Base-by-base conservation (phyloP, 306 rosid genomes). In the Acmispon strigosus region DNA sequence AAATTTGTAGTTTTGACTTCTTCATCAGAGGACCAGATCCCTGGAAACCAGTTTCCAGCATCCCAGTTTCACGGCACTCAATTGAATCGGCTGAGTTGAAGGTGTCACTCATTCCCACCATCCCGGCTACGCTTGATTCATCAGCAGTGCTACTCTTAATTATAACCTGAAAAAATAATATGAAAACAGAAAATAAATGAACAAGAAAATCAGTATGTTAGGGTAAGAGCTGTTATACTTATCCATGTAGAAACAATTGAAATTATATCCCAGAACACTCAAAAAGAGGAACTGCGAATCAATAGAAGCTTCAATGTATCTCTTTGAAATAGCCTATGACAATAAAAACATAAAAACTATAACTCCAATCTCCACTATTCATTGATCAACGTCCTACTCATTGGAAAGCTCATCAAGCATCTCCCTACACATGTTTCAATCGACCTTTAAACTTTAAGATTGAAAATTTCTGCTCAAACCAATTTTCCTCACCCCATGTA, bases 1-100 rank as follows among this genome's bases (percentile, higher is more conserved):
- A 65, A 34, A 17, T 9, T 16, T 6, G 1, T 27, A 19, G 44
- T 16, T 22, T 78, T 2, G 24, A 15, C 81, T 70, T 83, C 78
- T 78, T 83, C 72, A 48, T 41, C 8, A 27, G 18, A 19, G 64
- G 76, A 70, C 79, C 68, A 13, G 76, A 78, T 59, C 50, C 76
- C 29, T 43, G 41, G 52, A 41, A 22, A 54, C 47, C 58, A 8
- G 8, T 15, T 60, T 58, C 70, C 44, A 4, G 15, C 36, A 37
- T 75, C 18, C 17, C 67, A 24, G 34, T 78, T 52, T 71, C 73
- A 27, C 42, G 10, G 70, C 76, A 66, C 57, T 47, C 76, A 18
- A 45, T 13, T 41, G 66, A 75, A 65, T 69, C 42, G 10, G 52
- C 42, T 17, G 19, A 41, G 11, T 42, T 49, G 41, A 51, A 6